Evolutionary conservation across 352 stramenopile species (phyloP), one percentile per base, ranked within the genome.

Genomic region (Pythium apleroticum): DNA sequence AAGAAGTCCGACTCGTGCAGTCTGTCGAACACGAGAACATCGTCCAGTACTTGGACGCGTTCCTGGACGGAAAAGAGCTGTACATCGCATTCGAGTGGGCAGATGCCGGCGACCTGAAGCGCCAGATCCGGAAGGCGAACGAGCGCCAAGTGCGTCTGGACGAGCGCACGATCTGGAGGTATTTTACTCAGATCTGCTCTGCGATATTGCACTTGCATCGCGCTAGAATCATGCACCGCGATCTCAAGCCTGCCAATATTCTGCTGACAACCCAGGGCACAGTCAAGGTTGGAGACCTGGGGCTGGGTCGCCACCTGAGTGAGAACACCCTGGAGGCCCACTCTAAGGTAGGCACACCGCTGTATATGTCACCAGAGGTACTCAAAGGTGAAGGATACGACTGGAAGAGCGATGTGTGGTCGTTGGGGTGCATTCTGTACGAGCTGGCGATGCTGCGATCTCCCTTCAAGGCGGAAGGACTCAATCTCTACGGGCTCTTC

Each of bases 351-450:
- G 95, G 95, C 3, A 98, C 93, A 24, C 95, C 95, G 39, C 74
- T 98, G 22, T 98, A 98, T 68, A 98, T 98, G 90, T 97, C 91
- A 10, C 94, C 95, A 0, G 95, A 98, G 58, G 91, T 98, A 35
- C 79, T 98, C 20, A 83, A 89, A 3, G 95, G 95, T 17, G 85
- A 97, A 55, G 88, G 90, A 24, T 98, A 98, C 70, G 91, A 98
- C 65, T 98, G 88, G 88, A 98, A 98, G 69, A 97, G 85, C 59
- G 96, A 99, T 69, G 88, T 98, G 4, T 99, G 96, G 96, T 95
- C 78, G 31, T 80, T 99, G 37, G 96, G 96, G 4, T 98, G 96
- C 65, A 91, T 98, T 52, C 78, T 98, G 28, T 99, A 98, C 71
- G 96, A 99, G 71, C 77, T 99, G 4, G 91, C 91, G 7, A 97